Conservation (phyloP, 306 rosid species). For the Dicorynia guianensis region DNA sequence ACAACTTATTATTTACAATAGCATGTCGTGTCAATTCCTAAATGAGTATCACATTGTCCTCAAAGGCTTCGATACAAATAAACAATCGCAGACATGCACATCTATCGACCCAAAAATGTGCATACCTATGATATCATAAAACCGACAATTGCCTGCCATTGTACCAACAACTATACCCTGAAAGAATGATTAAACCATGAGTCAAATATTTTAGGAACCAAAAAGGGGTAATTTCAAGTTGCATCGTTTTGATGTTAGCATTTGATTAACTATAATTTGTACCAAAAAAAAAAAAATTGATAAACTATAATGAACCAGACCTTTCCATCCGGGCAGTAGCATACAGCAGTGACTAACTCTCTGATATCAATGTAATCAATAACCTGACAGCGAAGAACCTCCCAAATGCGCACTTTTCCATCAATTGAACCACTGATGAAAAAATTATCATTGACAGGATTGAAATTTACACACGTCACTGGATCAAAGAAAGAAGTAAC, state of each 20-base stretch:
- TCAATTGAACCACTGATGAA: conserved; percentile 95
- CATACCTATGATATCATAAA: conserved; percentile 70
- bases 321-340: conserved; percentile 82
- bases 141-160: conserved; percentile 74
- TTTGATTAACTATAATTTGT: conserved; percentile 16
- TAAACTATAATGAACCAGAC: conserved; percentile 47
- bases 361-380: conserved; percentile 79
- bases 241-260: background rate
- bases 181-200: conserved; percentile 31
- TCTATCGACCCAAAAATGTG: conserved; percentile 12
- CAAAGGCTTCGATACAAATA: conserved; percentile 24
- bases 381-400: conserved; percentile 72
- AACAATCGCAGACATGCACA: conserved; percentile 23
- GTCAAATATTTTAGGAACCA: conserved; percentile 21
- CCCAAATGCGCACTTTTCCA: conserved; percentile 98
- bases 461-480: conserved; percentile 86
- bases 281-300: too few species aligned
- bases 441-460: conserved; percentile 73
- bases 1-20: background rate
- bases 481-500: conserved; percentile 50
- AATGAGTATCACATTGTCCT: conserved; percentile 3
- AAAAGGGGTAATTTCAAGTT: background rate
- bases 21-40: background rate
- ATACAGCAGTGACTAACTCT: conserved; percentile 90
- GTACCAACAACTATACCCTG: conserved; percentile 92